A percentile compares a stretch with the other conserved stretches of the same genome.
Conservation (phyloP, 2,329 filamentous ascomycete genomes). For the Tothia fuscella region DNA sequence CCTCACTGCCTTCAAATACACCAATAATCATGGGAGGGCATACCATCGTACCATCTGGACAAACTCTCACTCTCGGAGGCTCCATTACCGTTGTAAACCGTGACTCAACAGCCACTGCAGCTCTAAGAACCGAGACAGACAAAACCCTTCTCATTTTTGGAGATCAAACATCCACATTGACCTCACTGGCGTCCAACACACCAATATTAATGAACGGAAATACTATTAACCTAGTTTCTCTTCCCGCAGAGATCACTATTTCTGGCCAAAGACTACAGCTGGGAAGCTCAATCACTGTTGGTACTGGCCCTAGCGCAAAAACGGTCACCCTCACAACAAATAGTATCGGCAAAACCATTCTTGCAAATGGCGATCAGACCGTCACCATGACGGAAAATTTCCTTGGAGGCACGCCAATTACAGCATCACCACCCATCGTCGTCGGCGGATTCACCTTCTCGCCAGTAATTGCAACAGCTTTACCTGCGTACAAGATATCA, state of each 20-base stretch:
- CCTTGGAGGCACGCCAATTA: too few relatives aligned
- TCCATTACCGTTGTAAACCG: neutral
- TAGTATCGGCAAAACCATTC: neutral
- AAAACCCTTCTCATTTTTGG: neutral
- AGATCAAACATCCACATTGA: neutral
- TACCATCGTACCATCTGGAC: neutral
- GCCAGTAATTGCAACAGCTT: neutral
- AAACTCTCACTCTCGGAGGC: neutral
- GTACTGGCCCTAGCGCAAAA: neutral
- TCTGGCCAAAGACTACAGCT: neutral
- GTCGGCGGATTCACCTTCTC: neutral
- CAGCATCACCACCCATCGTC: neutral
- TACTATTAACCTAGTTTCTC: neutral
- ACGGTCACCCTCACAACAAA: neutral
- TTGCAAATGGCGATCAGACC: neutral
- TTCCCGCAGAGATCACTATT: neutral
- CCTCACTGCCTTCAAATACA: too few relatives aligned
- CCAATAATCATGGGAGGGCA: neutral
- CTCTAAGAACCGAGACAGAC: neutral
- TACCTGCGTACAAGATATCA: neutral
- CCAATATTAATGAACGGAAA: neutral
- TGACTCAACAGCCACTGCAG: neutral
- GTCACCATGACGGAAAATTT: neutral
- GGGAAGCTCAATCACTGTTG: neutral
- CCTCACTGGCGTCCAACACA: neutral